Evolutionary conservation across 2,329 filamentous ascomycete genomes (phyloP).

Genomic region (Pyricularia pennisetigena): DNA sequence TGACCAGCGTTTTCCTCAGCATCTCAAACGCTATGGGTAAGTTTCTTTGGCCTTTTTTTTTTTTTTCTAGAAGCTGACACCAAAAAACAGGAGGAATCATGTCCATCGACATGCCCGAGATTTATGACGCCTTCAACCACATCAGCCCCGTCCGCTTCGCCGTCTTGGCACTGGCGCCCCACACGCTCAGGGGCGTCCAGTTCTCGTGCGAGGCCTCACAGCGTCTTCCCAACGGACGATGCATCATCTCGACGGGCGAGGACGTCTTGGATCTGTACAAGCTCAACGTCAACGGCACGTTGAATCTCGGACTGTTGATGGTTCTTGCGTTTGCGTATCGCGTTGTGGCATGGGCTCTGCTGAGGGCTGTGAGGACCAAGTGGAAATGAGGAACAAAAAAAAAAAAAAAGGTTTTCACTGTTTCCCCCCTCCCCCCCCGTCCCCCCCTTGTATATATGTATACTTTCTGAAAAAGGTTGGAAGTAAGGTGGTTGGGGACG

Average conservation of each 20-base stretch:
- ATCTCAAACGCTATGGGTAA: slow-evolving; percentile 58
- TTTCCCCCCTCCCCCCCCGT: neutral
- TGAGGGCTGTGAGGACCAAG: slow-evolving; percentile 26
- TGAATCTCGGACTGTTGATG: slow-evolving; percentile 54
- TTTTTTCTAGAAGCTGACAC: neutral
- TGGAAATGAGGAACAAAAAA: slow-evolving; percentile 3
- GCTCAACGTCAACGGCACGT: slow-evolving; percentile 48
- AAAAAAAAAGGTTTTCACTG: neutral
- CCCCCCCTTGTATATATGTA: neutral
- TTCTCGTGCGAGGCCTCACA: slow-evolving; percentile 58
- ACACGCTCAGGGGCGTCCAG: slow-evolving; percentile 46
- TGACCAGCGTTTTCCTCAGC: slow-evolving; percentile 59
- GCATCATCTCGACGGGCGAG: slow-evolving; percentile 55
- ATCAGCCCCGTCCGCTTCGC: slow-evolving; percentile 63
- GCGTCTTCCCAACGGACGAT: slow-evolving; percentile 47
- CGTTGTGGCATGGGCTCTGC: slow-evolving; percentile 47
- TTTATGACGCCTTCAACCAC: slow-evolving; percentile 61
- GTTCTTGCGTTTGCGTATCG: slow-evolving; percentile 57
- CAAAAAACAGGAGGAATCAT: slow-evolving; percentile 41
- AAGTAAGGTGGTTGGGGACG: neutral
- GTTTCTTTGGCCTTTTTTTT: neutral
- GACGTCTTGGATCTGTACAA: slow-evolving; percentile 60
- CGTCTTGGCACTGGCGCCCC: slow-evolving; percentile 56
- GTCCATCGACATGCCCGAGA: slow-evolving; percentile 56
- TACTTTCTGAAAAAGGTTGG: neutral